A percentile compares a stretch with the other conserved stretches of the same genome.
phyloP scores from a whole-genome alignment of 108 stramenopile genomes.

The Schizochytrium sp. region DNA sequence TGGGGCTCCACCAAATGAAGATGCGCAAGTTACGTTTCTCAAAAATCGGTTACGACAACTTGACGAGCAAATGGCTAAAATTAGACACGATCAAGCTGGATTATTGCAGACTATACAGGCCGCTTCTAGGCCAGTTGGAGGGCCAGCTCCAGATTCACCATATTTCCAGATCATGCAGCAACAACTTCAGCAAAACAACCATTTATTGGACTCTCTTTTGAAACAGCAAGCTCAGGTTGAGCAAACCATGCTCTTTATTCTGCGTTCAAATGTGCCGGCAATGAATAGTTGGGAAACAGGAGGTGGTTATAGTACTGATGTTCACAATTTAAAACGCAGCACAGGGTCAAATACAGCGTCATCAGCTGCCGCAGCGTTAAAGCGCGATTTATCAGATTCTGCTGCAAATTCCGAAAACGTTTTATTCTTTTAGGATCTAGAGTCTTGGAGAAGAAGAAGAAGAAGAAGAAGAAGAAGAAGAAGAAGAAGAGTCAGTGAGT shows the following conservation, averaged over 20 bases:
- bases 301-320: too few relatives aligned
- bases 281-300: too few relatives aligned
- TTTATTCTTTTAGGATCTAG: too few relatives aligned
- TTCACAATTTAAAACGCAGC: too few relatives aligned
- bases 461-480: too few relatives aligned
- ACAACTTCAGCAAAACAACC: slow-evolving; percentile 3
- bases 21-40: background rate
- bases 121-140: background rate
- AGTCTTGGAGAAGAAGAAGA: too few relatives aligned
- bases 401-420: too few relatives aligned
- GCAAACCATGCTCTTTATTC: background rate
- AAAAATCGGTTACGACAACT: background rate
- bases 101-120: background rate
- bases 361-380: too few relatives aligned
- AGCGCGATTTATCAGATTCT: too few relatives aligned
- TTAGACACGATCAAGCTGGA: background rate
- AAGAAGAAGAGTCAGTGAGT: too few relatives aligned
- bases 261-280: background rate
- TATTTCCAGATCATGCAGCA: slow-evolving; percentile 11
- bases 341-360: too few relatives aligned
- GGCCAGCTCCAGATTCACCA: background rate
- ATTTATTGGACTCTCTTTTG: background rate
- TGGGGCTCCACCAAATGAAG: background rate
- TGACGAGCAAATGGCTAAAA: slow-evolving; percentile 24
- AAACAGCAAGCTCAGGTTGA: slow-evolving; percentile 4